Base-by-base conservation (phyloP, 1,284 basidiomycete species). In the Irpex rosettiformis region DNA sequence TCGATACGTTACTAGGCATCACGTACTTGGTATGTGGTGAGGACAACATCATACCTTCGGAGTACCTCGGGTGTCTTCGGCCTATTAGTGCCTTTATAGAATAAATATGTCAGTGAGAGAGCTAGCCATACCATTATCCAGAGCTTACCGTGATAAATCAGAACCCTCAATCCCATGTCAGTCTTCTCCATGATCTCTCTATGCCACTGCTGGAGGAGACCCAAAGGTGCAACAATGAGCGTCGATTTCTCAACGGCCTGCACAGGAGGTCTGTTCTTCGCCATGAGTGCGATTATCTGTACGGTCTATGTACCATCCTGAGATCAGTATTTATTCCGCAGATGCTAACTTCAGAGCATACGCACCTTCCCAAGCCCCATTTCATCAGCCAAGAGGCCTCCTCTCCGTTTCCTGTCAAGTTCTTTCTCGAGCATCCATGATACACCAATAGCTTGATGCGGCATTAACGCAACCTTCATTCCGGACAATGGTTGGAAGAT, bases 331-430 rank as follows among this genome's bases (percentile, higher is more conserved):
- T n/a, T n/a, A n/a, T n/a, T 4, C 10, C 51, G 11, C 25, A 13
- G 58, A 21, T 53, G 22, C 24, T 22, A 2, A 29, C 11, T n/a
- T n/a, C n/a, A n/a, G n/a, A n/a, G n/a, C 16, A 28, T 16, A 37
- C 33, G 33, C 42, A 77, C 75, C 74, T 82, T 82, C 33, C 82
- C 81, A 11, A 84, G 74, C 52, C 83, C 83, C 83, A 85, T 85
- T 63, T 95, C 93, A 67, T 96, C 93, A 3, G 85, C 88, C 10
- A 93, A 72, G 64, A 85, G 86, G 27, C 90, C 91, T 61, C 83
- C 83, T 37, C 74, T 75, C 16, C 75, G 61, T 0, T 55, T 18
- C 27, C 75, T 72, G 43, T 70, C 70, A 10, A 8, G 43, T 67
- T 88, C 86, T 54, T 82, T 81, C 25, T 82, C 77, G 2, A 81